A percentile compares a stretch with the other conserved stretches of the same genome.
Evolutionary conservation across 1,139 yeast species (phyloP).

Genomic region (Yamadazyma mexicana): DNA sequence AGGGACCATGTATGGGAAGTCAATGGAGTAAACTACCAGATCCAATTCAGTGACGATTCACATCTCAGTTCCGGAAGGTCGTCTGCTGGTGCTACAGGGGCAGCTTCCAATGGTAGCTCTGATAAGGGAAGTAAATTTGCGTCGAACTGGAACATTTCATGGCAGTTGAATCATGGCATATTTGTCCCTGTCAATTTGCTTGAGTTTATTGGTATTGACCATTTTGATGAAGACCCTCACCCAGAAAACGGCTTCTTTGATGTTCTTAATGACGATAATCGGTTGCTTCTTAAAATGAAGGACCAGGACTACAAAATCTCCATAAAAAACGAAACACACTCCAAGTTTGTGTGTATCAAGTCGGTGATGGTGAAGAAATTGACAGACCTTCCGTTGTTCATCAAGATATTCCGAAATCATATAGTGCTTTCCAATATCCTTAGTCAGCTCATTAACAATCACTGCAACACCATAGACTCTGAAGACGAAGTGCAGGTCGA

Average conservation of each 20-base stretch:
- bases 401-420: constrained; percentile 34
- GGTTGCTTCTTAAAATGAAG: constrained; percentile 7
- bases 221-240: constrained; percentile 10
- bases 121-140: constrained; percentile 3
- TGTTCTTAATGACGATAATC: constrained; percentile 22
- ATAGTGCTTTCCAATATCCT: constrained; percentile 27
- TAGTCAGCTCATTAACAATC: constrained; percentile 6
- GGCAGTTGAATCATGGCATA: constrained; percentile 27
- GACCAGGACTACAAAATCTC: constrained; percentile 5
- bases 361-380: constrained; percentile 24
- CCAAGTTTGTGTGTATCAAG: constrained; percentile 22
- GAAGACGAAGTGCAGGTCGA: constrained; percentile 12
- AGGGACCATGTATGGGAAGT: constrained; percentile 19
- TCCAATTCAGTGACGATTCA: constrained; percentile 14
- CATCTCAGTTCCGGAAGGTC: constrained; percentile 7
- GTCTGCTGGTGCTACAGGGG: background rate
- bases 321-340: constrained; percentile 13
- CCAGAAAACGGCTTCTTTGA: constrained; percentile 14
- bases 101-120: background rate
- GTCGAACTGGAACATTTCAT: constrained; percentile 21
- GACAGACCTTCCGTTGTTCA: constrained; percentile 23
- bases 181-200: constrained; percentile 28
- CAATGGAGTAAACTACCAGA: constrained; percentile 12
- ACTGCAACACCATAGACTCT: constrained; percentile 4
- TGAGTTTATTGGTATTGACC: constrained; percentile 30